A percentile compares a stretch with the other conserved stretches of the same genome.
Evolutionary conservation across 371 early-diverging fungal genomes (phyloP).

Genomic region (Synchytrium microbalum): DNA sequence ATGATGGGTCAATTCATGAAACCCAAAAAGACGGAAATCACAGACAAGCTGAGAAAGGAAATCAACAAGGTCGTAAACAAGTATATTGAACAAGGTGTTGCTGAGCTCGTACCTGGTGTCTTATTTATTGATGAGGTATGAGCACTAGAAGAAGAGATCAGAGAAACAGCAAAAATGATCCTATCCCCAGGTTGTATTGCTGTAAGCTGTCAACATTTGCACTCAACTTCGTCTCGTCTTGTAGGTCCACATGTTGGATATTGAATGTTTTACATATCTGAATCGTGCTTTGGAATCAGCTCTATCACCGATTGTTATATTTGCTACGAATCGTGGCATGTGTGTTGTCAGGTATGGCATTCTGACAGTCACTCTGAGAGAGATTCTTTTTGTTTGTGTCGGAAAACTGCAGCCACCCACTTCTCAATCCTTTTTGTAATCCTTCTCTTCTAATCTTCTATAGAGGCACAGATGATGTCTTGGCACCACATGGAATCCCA

Average conservation of each 20-base stretch:
- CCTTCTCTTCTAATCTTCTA: neutral
- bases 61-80: slow-evolving; percentile 98
- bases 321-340: slow-evolving; percentile 96
- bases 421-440: neutral
- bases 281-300: slow-evolving; percentile 94
- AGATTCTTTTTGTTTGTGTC: too few relatives aligned
- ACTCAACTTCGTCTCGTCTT: neutral
- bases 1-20: slow-evolving; percentile 96
- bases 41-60: slow-evolving; percentile 92
- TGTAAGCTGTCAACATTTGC: too few relatives aligned
- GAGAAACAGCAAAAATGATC: neutral
- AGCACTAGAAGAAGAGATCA: neutral
- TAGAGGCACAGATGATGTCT: slow-evolving; percentile 85
- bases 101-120: slow-evolving; percentile 95
- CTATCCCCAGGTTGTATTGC: too few relatives aligned
- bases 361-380: neutral
- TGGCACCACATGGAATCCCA: slow-evolving; percentile 93
- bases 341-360: slow-evolving; percentile 73
- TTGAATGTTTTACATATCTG: slow-evolving; percentile 97
- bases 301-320: slow-evolving; percentile 94
- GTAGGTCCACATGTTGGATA: slow-evolving; percentile 93
- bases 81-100: slow-evolving; percentile 97
- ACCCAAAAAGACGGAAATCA: slow-evolving; percentile 97
- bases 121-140: slow-evolving; percentile 91
- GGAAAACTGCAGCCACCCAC: slow-evolving; percentile 2